A percentile compares a stretch with the other conserved stretches of the same genome.
Evolutionary conservation across 805 yeast species (phyloP).

Genomic region (Cyberlindnera euphorbiae): DNA sequence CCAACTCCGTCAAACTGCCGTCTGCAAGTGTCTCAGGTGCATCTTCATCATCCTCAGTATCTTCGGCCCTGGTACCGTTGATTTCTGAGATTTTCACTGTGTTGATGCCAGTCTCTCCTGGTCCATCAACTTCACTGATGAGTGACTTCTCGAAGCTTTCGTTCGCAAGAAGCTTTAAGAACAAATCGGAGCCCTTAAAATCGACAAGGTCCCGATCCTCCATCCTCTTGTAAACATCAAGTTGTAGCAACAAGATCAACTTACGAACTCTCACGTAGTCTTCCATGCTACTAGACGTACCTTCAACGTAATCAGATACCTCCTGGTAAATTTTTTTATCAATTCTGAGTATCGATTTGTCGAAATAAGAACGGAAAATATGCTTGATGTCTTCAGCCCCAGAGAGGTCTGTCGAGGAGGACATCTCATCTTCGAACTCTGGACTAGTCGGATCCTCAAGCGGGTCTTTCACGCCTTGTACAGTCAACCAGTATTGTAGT

Average conservation of each 20-base stretch:
- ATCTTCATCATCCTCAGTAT: conserved; percentile 1
- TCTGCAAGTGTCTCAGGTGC: conserved; percentile 6
- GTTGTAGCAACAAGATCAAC: conserved; percentile 56
- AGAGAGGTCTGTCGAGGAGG: conserved; percentile 33
- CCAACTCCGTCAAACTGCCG: conserved; percentile 9
- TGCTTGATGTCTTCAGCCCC: conserved; percentile 49
- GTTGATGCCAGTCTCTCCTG: conserved; percentile 7
- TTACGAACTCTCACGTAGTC: conserved; percentile 52
- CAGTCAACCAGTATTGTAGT: conserved; percentile 61
- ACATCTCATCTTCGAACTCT: conserved; percentile 24
- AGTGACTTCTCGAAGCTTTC: conserved; percentile 30
- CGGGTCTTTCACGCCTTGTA: conserved; percentile 69
- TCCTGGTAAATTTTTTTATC: conserved; percentile 25
- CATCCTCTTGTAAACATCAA: conserved; percentile 45
- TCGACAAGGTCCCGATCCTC: conserved; percentile 48
- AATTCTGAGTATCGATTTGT: conserved; percentile 28
- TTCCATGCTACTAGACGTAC: conserved; percentile 14
- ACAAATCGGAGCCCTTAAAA: conserved; percentile 56
- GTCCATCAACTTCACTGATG: conserved; percentile 25
- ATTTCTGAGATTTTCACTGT: too few relatives aligned
- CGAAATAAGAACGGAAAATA: conserved; percentile 43
- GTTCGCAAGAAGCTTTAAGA: conserved; percentile 47
- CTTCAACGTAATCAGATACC: conserved; percentile 34
- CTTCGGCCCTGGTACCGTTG: conserved; percentile 1
- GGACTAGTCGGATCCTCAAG: conserved; percentile 40